Evolutionary conservation across 176 grass and related monocot species (phyloP).

Genomic region (Rhynchospora tenuis): DNA sequence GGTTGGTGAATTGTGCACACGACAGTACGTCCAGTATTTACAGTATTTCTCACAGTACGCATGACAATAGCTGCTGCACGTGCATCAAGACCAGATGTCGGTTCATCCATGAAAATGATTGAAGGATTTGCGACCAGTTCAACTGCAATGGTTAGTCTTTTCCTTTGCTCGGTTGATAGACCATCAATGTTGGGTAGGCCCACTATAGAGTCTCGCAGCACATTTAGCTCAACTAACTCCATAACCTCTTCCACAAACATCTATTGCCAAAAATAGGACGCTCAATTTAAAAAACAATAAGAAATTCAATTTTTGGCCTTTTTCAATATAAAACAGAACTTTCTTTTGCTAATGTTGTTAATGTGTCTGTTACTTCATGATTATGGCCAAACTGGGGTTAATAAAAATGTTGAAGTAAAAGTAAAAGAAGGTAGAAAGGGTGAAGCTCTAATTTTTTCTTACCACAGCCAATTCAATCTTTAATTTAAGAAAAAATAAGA

Average conservation of each 20-base stretch:
- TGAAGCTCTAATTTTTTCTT: not conserved
- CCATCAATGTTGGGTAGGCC: conserved; percentile 72
- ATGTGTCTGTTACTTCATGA: not conserved
- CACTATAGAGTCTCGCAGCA: conserved; percentile 59
- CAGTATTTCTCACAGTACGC: conserved; percentile 89
- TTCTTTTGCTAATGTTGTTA: conserved; percentile 4
- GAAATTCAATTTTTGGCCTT: not conserved
- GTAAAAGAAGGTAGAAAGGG: not conserved
- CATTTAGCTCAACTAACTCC: conserved; percentile 82
- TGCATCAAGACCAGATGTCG: conserved; percentile 92
- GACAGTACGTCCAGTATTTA: conserved; percentile 86
- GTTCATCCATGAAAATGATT: conserved; percentile 96
- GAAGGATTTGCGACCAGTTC: conserved; percentile 90
- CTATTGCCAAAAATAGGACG: conserved; percentile 28
- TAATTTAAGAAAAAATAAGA: not conserved
- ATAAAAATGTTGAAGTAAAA: not conserved
- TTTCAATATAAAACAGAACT: not conserved
- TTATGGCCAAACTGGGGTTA: not conserved
- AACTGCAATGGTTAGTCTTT: conserved; percentile 80
- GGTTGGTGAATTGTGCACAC: conserved; percentile 97
- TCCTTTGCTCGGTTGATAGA: conserved; percentile 86
- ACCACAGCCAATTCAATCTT: not conserved
- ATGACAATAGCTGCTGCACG: conserved; percentile 95
- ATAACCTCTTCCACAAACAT: conserved; percentile 95
- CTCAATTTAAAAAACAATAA: not conserved